These are phyloP conservation scores for Casaregolazyma suthepensis DNA, from an alignment of 1,139 yeast genomes.

Conservation along the genomic window DNA sequence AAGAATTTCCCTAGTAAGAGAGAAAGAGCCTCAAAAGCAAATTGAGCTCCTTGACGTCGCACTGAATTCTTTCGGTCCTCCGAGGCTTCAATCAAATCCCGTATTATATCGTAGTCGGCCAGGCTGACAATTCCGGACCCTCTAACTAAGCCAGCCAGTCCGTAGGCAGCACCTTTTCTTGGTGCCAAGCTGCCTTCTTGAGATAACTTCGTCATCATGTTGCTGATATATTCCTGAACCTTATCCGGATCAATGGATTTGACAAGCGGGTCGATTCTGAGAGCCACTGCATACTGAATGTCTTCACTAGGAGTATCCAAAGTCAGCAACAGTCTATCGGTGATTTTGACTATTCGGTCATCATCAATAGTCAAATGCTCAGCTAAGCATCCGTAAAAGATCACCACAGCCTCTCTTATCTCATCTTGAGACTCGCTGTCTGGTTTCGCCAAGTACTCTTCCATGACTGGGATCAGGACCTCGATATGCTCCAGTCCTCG, in stretches of 20 bases:
- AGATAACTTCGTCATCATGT: conserved; percentile 55
- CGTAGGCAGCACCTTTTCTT: conserved; percentile 93
- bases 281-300: conserved; percentile 81
- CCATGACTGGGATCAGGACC: conserved; percentile 70
- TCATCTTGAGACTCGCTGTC: conserved; percentile 43
- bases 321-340: conserved; percentile 65
- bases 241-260: conserved; percentile 41
- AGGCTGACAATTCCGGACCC: conserved; percentile 82
- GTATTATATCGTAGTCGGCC: conserved; percentile 67
- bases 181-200: conserved; percentile 43
- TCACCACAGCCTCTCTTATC: conserved; percentile 74
- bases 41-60: conserved; percentile 83
- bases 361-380: conserved; percentile 67
- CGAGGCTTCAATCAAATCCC: conserved; percentile 74
- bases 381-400: conserved; percentile 82
- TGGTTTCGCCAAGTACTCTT: conserved; percentile 41
- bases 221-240: conserved; percentile 43
- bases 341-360: conserved; percentile 53
- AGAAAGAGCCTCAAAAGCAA: conserved; percentile 80
- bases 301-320: conserved; percentile 83
- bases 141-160: conserved; percentile 86
- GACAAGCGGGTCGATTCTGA: conserved; percentile 79
- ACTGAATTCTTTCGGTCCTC: conserved; percentile 76
- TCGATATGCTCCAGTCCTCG: conserved; percentile 67
- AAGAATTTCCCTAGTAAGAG: conserved; percentile 66